A percentile compares a stretch with the other conserved stretches of the same genome.
Evolutionary conservation across 1,284 basidiomycete genomes (phyloP).

Genomic region (Ustilago curta): DNA sequence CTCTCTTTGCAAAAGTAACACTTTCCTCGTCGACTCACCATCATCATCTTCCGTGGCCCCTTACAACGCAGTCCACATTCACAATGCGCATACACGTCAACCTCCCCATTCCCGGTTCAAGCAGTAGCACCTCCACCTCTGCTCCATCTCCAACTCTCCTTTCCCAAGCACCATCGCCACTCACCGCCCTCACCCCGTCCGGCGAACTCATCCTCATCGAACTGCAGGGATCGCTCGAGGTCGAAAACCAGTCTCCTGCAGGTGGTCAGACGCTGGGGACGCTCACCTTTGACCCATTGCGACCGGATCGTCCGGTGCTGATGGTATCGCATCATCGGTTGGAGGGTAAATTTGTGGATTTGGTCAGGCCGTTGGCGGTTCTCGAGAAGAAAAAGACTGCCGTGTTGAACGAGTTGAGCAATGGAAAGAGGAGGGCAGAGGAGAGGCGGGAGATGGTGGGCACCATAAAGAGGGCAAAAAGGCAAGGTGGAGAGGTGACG

Average conservation of each 20-base stretch:
- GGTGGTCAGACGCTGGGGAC: conserved; percentile 58
- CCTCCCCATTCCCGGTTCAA: conserved; percentile 11
- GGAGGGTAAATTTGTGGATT: conserved; percentile 82
- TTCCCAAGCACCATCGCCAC: conserved; percentile 18
- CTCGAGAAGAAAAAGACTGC: conserved; percentile 53
- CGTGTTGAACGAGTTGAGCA: conserved; percentile 17
- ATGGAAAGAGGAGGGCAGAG: background rate
- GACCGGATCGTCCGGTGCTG: conserved; percentile 79
- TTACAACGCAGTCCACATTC: background rate
- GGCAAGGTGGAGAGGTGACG: background rate
- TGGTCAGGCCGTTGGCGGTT: conserved; percentile 70
- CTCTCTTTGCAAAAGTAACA: conserved; percentile 26
- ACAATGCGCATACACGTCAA: conserved; percentile 44
- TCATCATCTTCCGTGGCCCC: background rate
- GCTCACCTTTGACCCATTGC: conserved; percentile 52
- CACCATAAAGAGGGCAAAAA: conserved; percentile 10
- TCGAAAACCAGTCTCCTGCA: conserved; percentile 44
- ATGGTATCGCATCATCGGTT: conserved; percentile 87
- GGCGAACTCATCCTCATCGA: conserved; percentile 66
- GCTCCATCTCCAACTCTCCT: conserved; percentile 1
- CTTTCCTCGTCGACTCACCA: background rate
- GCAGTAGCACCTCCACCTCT: conserved; percentile 1
- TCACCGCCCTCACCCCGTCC: conserved; percentile 47
- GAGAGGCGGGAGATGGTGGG: conserved; percentile 3
- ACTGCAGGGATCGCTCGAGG: conserved; percentile 65